Conservation (phyloP, 148 eudicot genomes). For the Chenopodium quinoa region DNA sequence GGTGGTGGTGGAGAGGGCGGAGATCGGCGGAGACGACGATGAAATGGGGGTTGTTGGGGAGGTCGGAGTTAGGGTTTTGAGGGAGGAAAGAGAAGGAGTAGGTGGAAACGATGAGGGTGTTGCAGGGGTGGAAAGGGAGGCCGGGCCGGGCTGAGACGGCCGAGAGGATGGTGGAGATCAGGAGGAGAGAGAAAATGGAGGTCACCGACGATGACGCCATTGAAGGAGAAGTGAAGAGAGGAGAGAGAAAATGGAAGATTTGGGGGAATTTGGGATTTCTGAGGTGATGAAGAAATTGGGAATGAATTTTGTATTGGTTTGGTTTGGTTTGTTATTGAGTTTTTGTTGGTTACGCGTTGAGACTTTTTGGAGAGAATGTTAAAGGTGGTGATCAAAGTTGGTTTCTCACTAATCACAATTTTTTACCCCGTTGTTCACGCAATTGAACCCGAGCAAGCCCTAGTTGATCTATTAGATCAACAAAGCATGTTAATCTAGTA, state of each 20-base stretch:
- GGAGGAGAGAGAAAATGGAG: constrained; percentile 20
- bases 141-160: constrained; percentile 47
- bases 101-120: constrained; percentile 52
- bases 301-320: neutral
- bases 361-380: neutral
- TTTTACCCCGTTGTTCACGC: too few species aligned
- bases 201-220: constrained; percentile 33
- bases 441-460: too few species aligned
- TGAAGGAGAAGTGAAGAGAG: constrained; percentile 10
- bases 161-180: constrained; percentile 28
- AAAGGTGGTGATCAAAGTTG: too few species aligned
- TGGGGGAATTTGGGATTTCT: neutral
- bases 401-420: too few species aligned
- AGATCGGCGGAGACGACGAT: constrained; percentile 33
- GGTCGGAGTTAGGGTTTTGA: constrained; percentile 27
- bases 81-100: constrained; percentile 35
- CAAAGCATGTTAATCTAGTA: too few species aligned
- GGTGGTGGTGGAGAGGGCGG: constrained; percentile 16
- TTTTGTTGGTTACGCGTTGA: neutral
- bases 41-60: constrained; percentile 36
- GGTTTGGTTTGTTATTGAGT: too few species aligned
- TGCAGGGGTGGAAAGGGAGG: constrained; percentile 43
- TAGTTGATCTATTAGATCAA: too few species aligned
- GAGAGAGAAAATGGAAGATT: constrained; percentile 17
- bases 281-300: neutral